These are phyloP conservation scores for Alloteropsis angusta DNA, from an alignment of 202 grass and related monocot genomes.

Conservation along the genomic window DNA sequence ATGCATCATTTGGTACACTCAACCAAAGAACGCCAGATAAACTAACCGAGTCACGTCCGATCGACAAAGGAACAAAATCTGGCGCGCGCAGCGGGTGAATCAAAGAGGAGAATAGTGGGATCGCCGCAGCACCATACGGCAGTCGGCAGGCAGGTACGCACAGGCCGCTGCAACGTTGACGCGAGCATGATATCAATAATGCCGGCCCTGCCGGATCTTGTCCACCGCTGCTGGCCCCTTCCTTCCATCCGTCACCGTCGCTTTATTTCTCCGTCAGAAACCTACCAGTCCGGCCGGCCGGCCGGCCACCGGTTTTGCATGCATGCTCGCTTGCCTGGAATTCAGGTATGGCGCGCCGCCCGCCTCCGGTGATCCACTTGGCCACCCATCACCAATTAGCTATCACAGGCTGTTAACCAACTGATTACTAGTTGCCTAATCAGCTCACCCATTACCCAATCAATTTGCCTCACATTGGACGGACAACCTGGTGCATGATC, in stretches of 20 bases:
- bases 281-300: background rate
- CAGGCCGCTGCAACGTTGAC: background rate
- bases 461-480: background rate
- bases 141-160: too few relatives aligned
- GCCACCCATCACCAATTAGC: background rate
- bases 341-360: background rate
- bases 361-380: background rate
- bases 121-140: background rate
- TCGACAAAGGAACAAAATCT: background rate
- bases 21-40: too few relatives aligned
- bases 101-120: background rate
- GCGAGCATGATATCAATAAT: constrained; percentile 2
- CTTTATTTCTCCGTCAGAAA: background rate
- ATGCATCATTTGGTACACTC: too few relatives aligned
- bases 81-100: background rate
- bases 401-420: background rate
- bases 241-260: background rate
- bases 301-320: background rate
- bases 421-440: background rate
- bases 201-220: constrained; percentile 16
- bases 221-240: background rate
- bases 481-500: background rate
- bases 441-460: too few relatives aligned
- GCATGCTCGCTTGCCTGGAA: constrained; percentile 5
- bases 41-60: background rate